Percentiles rank a stretch among this genome's conserved stretches.
These are phyloP conservation scores for Pseudohyphozyma bogoriensis DNA, from an alignment of 768 basidiomycete genomes.

Conservation along the genomic window DNA sequence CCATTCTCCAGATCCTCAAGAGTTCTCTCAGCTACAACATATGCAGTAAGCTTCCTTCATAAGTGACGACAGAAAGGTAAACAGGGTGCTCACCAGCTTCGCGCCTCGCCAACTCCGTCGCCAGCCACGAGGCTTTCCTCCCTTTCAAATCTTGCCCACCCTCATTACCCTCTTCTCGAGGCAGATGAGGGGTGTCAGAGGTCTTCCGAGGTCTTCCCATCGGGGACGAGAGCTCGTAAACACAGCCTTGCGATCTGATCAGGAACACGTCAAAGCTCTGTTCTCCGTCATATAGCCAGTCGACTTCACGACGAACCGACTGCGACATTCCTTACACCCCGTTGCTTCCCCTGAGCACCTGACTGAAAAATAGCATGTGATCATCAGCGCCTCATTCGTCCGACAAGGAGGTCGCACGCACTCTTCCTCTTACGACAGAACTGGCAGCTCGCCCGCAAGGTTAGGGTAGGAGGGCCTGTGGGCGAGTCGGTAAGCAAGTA, in stretches of 20 bases:
- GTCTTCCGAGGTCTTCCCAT: not conserved
- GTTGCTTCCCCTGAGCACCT: not conserved
- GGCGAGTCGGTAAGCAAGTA: too few species aligned
- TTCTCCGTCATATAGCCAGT: not conserved
- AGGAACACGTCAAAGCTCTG: not conserved
- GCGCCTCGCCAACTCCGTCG: not conserved
- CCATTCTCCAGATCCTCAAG: not conserved
- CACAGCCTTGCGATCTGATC: not conserved
- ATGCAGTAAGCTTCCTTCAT: not conserved
- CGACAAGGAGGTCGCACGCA: too few species aligned
- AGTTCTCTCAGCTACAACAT: not conserved
- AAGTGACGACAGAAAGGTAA: too few species aligned
- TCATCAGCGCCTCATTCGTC: too few species aligned
- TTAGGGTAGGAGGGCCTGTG: too few species aligned
- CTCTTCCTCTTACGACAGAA: too few species aligned
- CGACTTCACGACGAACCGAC: not conserved
- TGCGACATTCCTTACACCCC: not conserved
- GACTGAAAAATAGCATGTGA: too few species aligned
- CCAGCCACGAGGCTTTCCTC: not conserved
- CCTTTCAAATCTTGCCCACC: not conserved
- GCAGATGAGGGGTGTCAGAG: not conserved
- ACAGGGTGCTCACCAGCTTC: not conserved
- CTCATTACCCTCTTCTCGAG: not conserved
- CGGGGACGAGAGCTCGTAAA: not conserved
- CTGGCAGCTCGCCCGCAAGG: too few species aligned